Evolutionary conservation across 2,329 filamentous ascomycete genomes (phyloP).

Genomic region (Pseudogymnoascus sp.): DNA sequence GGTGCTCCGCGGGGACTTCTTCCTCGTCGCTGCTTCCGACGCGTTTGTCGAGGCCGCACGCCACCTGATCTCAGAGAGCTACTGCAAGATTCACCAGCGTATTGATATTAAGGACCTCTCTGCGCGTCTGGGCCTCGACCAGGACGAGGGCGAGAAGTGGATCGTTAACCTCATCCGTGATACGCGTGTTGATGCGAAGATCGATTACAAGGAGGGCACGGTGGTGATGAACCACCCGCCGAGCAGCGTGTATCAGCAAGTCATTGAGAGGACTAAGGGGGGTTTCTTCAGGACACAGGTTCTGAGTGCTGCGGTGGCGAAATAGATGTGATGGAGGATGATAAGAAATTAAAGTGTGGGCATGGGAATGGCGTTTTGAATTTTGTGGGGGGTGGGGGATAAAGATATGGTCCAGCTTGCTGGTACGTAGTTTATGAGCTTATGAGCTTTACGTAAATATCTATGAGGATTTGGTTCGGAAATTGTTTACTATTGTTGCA

Average conservation of each 20-base stretch:
- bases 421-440: slow-evolving; percentile 9
- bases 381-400: neutral
- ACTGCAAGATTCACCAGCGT: slow-evolving; percentile 99
- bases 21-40: slow-evolving; percentile 77
- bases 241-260: slow-evolving; percentile 97
- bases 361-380: slow-evolving; percentile 7
- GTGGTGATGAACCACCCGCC: slow-evolving; percentile 99
- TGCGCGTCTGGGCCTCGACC: slow-evolving; percentile 78
- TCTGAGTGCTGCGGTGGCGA: slow-evolving; percentile 45
- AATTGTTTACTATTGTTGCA: neutral
- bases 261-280: slow-evolving; percentile 98
- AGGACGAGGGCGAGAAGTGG: slow-evolving; percentile 99
- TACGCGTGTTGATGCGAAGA: slow-evolving; percentile 95
- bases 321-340: slow-evolving; percentile 19
- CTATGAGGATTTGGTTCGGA: neutral
- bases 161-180: slow-evolving; percentile 99
- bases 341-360: neutral
- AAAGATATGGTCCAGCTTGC: slow-evolving; percentile 10
- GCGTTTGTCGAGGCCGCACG: slow-evolving; percentile 88
- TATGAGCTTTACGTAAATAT: slow-evolving; percentile 10
- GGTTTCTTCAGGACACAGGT: slow-evolving; percentile 98
- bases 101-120: slow-evolving; percentile 98
- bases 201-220: slow-evolving; percentile 97
- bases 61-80: slow-evolving; percentile 95
- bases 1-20: slow-evolving; percentile 89